Evolutionary conservation across 202 grass and related monocot genomes (phyloP), one percentile per base, ranked within the genome.

Genomic region (Schoenoplectus tabernaemontani): DNA sequence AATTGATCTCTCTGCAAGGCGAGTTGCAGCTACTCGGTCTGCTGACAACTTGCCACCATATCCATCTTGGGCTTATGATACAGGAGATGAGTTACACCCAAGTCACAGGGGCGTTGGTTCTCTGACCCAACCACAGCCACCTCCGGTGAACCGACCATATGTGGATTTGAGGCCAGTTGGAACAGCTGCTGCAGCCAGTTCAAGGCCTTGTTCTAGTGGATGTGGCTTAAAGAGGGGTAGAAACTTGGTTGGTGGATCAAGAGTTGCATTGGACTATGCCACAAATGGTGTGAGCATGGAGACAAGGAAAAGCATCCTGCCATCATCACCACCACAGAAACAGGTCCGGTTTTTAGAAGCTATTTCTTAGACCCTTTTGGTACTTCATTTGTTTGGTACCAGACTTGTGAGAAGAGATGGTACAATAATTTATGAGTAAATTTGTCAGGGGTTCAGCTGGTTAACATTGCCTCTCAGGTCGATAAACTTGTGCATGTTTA

Each of bases 191-290:
- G 33, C 17, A 60, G 19, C 41, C 5, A 19, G 34, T 58, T 46
- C 37, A 6, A 79, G 77, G 59, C 58, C 77, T 64, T 47, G 30
- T 64, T 79, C 77, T 42, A 79, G 77, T 79, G 42, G 58, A 62
- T 79, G 20, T 79, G 57, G 57, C 4, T 48, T 64, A 7, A 79
- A 64, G 59, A 64, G 44, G 44, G 69, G 69, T 33, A 48, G 13
- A 47, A 39, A 79, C 44, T 64, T 64, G 41, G 42, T 50, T 79
- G 77, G 57, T 64, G 77, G 77, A 50, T 79, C 77, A 62, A 51
- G 69, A 32, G 13, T 53, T 2, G 5, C 44, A 73, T 32, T 24
- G n/a, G 69, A 73, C 69, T 73, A 73, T 50, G 46, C 26, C 0
- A 51, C 43, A 26, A 79, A 64, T 20, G 77, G 77, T 48, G 59